phyloP scores from a whole-genome alignment of 768 basidiomycete species.

The Trametes cubensis region DNA sequence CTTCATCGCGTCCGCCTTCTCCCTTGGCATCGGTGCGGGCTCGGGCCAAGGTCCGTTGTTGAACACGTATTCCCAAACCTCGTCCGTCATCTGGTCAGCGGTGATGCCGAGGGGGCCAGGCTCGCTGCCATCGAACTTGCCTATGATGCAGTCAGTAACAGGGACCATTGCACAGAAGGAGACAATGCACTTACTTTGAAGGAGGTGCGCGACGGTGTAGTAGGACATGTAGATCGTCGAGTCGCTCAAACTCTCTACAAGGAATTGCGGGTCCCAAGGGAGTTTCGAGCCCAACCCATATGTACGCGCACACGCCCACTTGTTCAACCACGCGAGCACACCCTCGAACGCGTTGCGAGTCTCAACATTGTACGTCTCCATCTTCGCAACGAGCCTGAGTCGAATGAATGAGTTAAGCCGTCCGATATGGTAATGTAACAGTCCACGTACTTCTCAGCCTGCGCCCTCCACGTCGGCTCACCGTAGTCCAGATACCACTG shows the following conservation, averaged over 20 bases:
- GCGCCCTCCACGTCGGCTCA: constrained; percentile 83
- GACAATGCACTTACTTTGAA: constrained; percentile 68
- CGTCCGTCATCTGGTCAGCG: constrained; percentile 94
- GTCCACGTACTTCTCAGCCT: constrained; percentile 73
- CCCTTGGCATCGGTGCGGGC: constrained; percentile 62
- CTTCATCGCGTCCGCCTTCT: constrained; percentile 83
- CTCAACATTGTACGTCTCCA: constrained; percentile 92
- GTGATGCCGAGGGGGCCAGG: constrained; percentile 85
- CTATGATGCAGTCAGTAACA: constrained; percentile 38
- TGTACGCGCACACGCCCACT: constrained; percentile 99
- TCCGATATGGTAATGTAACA: too few species aligned
- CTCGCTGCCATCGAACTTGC: constrained; percentile 74
- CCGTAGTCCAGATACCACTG: constrained; percentile 99
- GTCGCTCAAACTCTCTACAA: constrained; percentile 96
- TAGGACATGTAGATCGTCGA: constrained; percentile 99
- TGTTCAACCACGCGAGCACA: constrained; percentile 91
- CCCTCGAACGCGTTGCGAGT: constrained; percentile 91
- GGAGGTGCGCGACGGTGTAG: constrained; percentile 89
- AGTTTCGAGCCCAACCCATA: constrained; percentile 95
- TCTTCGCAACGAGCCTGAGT: constrained; percentile 70
- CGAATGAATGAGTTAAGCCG: constrained; percentile 15
- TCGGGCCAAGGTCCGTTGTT: constrained; percentile 76
- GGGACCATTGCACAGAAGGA: not conserved
- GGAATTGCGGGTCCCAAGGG: constrained; percentile 95
- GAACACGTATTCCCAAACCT: constrained; percentile 95